Conservation (phyloP, 148 eudicot genomes). For the Spergularia bocconei region DNA sequence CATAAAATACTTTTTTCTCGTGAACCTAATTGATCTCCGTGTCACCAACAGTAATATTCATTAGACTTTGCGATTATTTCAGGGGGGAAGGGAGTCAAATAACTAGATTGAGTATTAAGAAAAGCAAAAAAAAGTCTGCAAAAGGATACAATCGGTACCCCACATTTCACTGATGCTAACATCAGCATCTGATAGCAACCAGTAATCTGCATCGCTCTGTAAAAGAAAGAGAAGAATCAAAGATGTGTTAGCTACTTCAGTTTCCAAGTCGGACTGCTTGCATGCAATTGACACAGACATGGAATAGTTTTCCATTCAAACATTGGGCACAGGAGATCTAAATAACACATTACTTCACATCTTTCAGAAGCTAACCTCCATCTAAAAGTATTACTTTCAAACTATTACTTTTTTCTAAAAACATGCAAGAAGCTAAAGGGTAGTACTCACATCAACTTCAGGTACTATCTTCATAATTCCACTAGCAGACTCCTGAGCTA, state of each 20-base stretch:
- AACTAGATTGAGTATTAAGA: not conserved
- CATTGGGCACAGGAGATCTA: not conserved
- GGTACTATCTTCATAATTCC: conserved; percentile 97
- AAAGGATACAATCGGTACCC: conserved; percentile 84
- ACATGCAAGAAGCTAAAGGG: conserved; percentile 12
- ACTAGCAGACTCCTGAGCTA: conserved; percentile 62
- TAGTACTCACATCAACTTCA: conserved; percentile 82
- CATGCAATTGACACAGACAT: not conserved
- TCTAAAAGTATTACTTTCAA: not conserved
- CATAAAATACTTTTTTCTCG: not conserved
- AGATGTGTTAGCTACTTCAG: conserved; percentile 7
- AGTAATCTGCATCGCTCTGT: conserved; percentile 93
- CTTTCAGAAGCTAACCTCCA: not conserved
- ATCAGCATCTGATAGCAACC: conserved; percentile 83
- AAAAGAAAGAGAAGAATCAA: conserved; percentile 19
- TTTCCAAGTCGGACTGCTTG: not conserved
- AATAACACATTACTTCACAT: not conserved
- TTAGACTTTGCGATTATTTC: not conserved
- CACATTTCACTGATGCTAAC: conserved; percentile 91
- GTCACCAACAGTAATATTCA: not conserved
- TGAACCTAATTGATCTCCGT: not conserved
- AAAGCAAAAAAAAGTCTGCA: not conserved
- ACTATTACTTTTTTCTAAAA: not conserved
- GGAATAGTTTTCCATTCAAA: not conserved
- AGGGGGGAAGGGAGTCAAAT: not conserved